Base-by-base conservation (phyloP, 1,284 basidiomycete species). In the Chondrostereum purpureum region DNA sequence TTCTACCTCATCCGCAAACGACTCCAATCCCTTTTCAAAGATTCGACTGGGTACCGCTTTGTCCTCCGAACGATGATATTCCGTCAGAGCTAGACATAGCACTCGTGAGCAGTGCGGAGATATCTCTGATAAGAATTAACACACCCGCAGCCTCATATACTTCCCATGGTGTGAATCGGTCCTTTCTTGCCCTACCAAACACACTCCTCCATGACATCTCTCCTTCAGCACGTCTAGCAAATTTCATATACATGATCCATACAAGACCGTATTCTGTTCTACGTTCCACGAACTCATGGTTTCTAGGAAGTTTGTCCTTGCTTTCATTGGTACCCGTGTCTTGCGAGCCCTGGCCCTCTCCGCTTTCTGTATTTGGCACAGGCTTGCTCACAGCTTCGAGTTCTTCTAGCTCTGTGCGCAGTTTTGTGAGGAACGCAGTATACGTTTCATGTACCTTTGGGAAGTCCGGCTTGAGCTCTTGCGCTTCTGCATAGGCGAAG, bases 41-140 rank as follows among this genome's bases (percentile, higher is more conserved):
- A 99, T 95, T 45, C 92, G 81, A 42, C 83, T 89, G 0, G 94
- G 91, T 16, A 98, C 85, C 5, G 75, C 73, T 27, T 83, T 73
- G 42, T 92, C 91, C 58, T 93, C 91, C 48, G 86, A 92, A 62
- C 85, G 88, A 64, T 97, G 92, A 61, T 96, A 97, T 64, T 99
- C 95, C 81, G 95, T 91, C 56, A 95, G 64, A 0, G 95, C 96
- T 89, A 60, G 47, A 41, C 46, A 48, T 38, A n/a, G n/a, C n/a
- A n/a, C n/a, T n/a, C n/a, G n/a, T n/a, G n/a, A n/a, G n/a, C n/a
- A n/a, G n/a, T n/a, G n/a, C n/a, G n/a, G n/a, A n/a, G n/a, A 43
- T 43, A 19, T 36, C 23, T 45, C 39, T 18, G n/a, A 43, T 18
- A 14, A 13, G 24, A 24, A 48, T 19, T n/a, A 35, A 64, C 83